Evolutionary conservation across 2,329 filamentous ascomycete species (phyloP), one percentile per base, ranked within the genome.

Genomic region (Cadophora sp.): DNA sequence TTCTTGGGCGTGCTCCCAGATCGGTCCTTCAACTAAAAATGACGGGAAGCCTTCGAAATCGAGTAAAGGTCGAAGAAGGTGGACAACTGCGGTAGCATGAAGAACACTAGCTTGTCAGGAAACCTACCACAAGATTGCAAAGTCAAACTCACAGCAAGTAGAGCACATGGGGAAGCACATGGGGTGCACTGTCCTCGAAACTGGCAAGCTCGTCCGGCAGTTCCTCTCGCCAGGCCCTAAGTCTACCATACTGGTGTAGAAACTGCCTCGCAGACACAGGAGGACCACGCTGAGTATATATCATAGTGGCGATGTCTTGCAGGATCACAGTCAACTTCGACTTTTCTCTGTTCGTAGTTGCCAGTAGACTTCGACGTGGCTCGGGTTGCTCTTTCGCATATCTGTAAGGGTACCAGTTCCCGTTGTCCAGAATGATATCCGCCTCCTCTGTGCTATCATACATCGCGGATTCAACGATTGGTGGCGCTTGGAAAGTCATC

Each of bases 21-120:
- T 68, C 4, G 73, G 56, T 40, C 73, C 69, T 58, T 76, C 73
- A 4, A 79, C 68, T 14, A 70, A 51, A 1, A 66, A 61, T 34
- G 65, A 67, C 22, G 74, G 71, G 31, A 77, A 76, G 2, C 71
- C 71, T 26, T 74, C 71, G 3, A 76, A 62, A 22, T 76, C 69
- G 4, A 79, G 72, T 14, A 79, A 48, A 6, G 76, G 76, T n/a
- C 72, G 74, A 12, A 79, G 73, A 5, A 79, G 71, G 16, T 78
- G 75, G 8, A 77, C 68, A 8, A 78, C 68, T 0, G 76, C 66
- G 26, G 66, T 74, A 9, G 70, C 71, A 64, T 77, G 78, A 24
- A 79, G 68, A 50, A 79, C 77, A 24, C 77, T 79, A 56, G 24
- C 59, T 50, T 43, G 40, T 76, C 50, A 77, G 73, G 58, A 58